These are phyloP conservation scores for Cucumis hystrix DNA, from an alignment of 306 rosid species.

Conservation along the genomic window DNA sequence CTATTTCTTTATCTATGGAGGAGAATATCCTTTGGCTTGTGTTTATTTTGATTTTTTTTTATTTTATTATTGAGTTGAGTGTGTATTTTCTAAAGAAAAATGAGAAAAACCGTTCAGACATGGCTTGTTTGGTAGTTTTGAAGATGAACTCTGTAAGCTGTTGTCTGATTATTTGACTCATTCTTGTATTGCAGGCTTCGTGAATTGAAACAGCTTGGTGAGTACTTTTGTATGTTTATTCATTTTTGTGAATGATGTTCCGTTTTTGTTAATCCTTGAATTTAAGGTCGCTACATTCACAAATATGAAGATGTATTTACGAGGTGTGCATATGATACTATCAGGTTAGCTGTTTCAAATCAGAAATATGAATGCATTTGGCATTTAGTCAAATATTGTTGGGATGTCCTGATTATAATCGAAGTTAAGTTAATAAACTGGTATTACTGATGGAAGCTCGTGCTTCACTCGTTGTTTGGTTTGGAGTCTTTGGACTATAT, in stretches of 20 bases:
- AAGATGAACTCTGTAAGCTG: not conserved
- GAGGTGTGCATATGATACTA: not conserved
- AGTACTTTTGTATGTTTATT: slow-evolving; percentile 12
- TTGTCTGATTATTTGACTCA: not conserved
- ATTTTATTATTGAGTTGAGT: not conserved
- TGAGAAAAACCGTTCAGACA: not conserved
- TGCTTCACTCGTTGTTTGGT: not conserved
- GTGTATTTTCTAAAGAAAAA: not conserved
- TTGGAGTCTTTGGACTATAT: not conserved
- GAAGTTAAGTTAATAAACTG: not conserved
- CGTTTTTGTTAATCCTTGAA: not conserved
- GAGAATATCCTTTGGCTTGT: not conserved
- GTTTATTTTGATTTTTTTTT: not conserved
- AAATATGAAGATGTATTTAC: not conserved
- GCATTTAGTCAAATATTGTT: not conserved
- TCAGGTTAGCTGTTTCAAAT: not conserved
- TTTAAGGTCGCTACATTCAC: not conserved
- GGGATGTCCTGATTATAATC: not conserved
- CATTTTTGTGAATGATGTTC: not conserved
- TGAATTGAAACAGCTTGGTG: slow-evolving; percentile 89
- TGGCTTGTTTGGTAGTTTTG: not conserved
- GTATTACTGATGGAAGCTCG: not conserved
- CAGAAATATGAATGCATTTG: not conserved
- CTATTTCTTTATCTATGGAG: not conserved
- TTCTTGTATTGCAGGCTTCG: slow-evolving; percentile 58